Percentiles rank a stretch among this genome's conserved stretches.
Evolutionary conservation across 1,284 basidiomycete genomes (phyloP).

Genomic region (Sphagnurus paluster): DNA sequence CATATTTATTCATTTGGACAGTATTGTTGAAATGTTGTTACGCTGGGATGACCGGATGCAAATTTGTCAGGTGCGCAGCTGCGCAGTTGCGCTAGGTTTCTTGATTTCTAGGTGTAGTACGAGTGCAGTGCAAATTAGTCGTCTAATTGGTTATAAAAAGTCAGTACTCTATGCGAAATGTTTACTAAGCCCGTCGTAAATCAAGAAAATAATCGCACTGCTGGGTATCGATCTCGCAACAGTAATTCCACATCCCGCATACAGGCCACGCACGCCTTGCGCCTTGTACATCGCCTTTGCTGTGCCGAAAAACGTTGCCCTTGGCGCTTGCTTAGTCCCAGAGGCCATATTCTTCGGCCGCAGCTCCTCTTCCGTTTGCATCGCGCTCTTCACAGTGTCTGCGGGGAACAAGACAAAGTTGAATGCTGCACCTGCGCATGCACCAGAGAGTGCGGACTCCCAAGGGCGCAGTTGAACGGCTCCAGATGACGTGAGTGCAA

Average conservation of each 20-base stretch:
- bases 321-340: slow-evolving; percentile 14
- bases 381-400: slow-evolving; percentile 92
- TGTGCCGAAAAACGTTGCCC: slow-evolving; percentile 69
- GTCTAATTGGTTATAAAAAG: background rate
- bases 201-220: slow-evolving; percentile 89
- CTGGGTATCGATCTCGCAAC: slow-evolving; percentile 86
- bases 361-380: slow-evolving; percentile 94
- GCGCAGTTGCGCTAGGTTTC: too few relatives aligned
- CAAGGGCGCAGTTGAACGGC: slow-evolving; percentile 59
- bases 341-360: slow-evolving; percentile 45
- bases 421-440: slow-evolving; percentile 85
- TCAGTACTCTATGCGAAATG: slow-evolving; percentile 41
- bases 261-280: slow-evolving; percentile 84
- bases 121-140: background rate
- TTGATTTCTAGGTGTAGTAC: too few relatives aligned
- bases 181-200: slow-evolving; percentile 78
- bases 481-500: slow-evolving; percentile 9
- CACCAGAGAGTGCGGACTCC: slow-evolving; percentile 87
- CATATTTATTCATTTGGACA: too few relatives aligned
- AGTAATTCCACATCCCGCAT: slow-evolving; percentile 95
- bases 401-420: slow-evolving; percentile 90
- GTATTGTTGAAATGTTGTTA: too few relatives aligned
- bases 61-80: too few relatives aligned
- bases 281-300: slow-evolving; percentile 73
- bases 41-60: too few relatives aligned